phyloP scores from a whole-genome alignment of 2,329 filamentous ascomycete species.

The Aspergillus intermedius region DNA sequence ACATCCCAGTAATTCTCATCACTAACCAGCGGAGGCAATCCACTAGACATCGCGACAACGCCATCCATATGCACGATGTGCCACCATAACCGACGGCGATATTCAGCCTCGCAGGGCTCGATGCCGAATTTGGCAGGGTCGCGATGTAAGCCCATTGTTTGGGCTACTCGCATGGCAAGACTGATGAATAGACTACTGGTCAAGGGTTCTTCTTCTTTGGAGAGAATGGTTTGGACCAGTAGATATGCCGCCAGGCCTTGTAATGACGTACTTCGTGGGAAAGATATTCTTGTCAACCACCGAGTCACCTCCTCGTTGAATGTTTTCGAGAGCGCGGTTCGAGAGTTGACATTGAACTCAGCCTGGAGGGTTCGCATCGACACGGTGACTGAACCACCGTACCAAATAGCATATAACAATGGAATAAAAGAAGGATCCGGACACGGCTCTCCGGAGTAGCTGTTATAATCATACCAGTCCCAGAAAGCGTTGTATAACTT shows the following conservation, averaged over 20 bases:
- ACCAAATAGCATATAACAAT: slow-evolving; percentile 43
- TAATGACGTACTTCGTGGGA: slow-evolving; percentile 41
- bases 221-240: slow-evolving; percentile 41
- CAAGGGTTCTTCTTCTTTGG: slow-evolving; percentile 44
- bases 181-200: slow-evolving; percentile 45
- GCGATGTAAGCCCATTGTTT: slow-evolving; percentile 44
- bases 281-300: slow-evolving; percentile 38
- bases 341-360: slow-evolving; percentile 32
- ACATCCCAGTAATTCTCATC: slow-evolving; percentile 46
- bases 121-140: slow-evolving; percentile 45
- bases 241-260: slow-evolving; percentile 43
- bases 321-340: slow-evolving; percentile 30
- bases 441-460: slow-evolving; percentile 30
- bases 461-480: slow-evolving; percentile 39
- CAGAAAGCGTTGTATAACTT: slow-evolving; percentile 40
- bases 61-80: slow-evolving; percentile 45
- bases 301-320: slow-evolving; percentile 40
- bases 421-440: slow-evolving; percentile 39
- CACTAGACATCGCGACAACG: slow-evolving; percentile 45
- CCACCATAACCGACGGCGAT: slow-evolving; percentile 43
- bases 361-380: slow-evolving; percentile 37
- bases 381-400: slow-evolving; percentile 41
- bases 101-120: slow-evolving; percentile 38
- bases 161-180: slow-evolving; percentile 41
- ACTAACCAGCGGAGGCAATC: slow-evolving; percentile 41